These are phyloP conservation scores for Plantago elongata DNA, from an alignment of 257 asterid species.

Conservation along the genomic window DNA sequence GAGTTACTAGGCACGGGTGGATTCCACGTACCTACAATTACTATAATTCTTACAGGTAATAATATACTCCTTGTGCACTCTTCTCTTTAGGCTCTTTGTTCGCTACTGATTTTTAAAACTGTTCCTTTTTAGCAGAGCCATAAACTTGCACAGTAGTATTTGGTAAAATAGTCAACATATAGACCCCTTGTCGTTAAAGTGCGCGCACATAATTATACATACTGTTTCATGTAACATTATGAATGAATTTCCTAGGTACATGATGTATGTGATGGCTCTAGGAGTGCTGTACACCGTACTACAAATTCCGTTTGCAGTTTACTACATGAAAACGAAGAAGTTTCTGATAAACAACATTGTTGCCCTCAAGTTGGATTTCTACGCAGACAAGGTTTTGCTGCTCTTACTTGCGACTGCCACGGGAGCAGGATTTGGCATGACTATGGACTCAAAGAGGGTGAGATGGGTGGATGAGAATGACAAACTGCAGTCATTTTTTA, in stretches of 20 bases:
- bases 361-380: conserved; percentile 25
- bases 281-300: conserved; percentile 18
- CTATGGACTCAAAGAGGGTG: conserved; percentile 21
- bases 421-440: conserved; percentile 31
- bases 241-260: conserved; percentile 16
- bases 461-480: not conserved
- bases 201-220: too few relatives aligned
- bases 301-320: conserved; percentile 25
- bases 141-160: too few relatives aligned
- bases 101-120: too few relatives aligned
- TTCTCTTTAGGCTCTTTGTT: too few relatives aligned
- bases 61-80: too few relatives aligned
- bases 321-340: conserved; percentile 22
- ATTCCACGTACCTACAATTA: conserved; percentile 12
- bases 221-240: too few relatives aligned
- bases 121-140: too few relatives aligned
- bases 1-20: not conserved
- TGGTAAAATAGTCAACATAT: too few relatives aligned
- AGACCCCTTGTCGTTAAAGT: too few relatives aligned
- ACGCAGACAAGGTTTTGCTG: conserved; percentile 28
- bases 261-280: conserved; percentile 13
- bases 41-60: conserved; percentile 17
- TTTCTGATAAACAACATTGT: conserved; percentile 12
- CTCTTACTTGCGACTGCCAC: conserved; percentile 23
- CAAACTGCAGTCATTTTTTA: conserved; percentile 14